These are phyloP conservation scores for Pseudogymnoascus sp. DNA, from an alignment of 2,329 filamentous ascomycete genomes.

Conservation along the genomic window DNA sequence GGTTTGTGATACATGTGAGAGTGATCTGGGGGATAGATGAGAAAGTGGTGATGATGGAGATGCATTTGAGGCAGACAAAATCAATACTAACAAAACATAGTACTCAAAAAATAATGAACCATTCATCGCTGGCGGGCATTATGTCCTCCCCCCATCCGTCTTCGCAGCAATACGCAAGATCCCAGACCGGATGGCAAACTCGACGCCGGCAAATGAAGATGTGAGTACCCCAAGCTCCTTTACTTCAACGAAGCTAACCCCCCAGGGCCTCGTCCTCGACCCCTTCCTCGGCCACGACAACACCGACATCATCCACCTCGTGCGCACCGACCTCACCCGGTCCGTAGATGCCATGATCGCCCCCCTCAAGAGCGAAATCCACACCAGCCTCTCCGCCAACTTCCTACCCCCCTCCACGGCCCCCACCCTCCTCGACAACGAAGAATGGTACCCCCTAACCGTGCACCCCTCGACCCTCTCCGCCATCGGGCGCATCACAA, in stretches of 20 bases:
- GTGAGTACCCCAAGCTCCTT: background rate
- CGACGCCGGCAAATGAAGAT: background rate
- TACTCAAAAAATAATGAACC: background rate
- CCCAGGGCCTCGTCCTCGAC: background rate
- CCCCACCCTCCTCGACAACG: background rate
- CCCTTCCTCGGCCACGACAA: constrained; percentile 8
- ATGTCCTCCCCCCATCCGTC: background rate
- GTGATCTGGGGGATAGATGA: background rate
- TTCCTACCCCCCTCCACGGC: background rate
- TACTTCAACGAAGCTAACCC: background rate
- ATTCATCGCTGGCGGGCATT: background rate
- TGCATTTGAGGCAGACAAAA: background rate
- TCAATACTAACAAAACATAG: background rate
- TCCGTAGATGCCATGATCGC: background rate
- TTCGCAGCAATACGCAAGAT: background rate
- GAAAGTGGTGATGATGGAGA: background rate
- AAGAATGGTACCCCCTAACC: background rate
- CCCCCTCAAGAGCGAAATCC: background rate
- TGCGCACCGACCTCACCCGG: background rate
- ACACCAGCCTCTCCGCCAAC: background rate
- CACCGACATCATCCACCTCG: constrained; percentile 2
- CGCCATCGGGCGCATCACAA: background rate
- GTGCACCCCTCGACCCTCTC: background rate
- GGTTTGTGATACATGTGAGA: background rate
- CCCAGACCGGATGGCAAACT: background rate